Evolutionary conservation across 345 rosid genomes (phyloP), one percentile per base, ranked within the genome.

Genomic region (Salix brachista): DNA sequence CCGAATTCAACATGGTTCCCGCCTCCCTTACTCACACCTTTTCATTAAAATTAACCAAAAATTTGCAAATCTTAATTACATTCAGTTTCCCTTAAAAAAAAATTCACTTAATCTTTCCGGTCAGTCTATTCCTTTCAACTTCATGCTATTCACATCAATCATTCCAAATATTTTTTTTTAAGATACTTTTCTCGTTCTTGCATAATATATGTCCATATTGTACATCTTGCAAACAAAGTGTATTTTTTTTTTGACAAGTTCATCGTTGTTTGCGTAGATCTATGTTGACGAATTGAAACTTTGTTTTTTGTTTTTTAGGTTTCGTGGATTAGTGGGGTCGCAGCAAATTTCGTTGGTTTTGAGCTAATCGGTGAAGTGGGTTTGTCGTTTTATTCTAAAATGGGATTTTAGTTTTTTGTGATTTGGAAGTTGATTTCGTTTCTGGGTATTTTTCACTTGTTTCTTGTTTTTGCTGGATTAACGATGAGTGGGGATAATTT

Each of bases 401-500:
- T 67, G 25, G 71, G 72, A 18, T 23, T 61, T 58, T 42, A 10
- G 48, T 61, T 18, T n/a, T 17, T 54, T 11, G 30, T 44, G 23
- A 72, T 26, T 42, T 42, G n/a, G 79, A 2, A 44, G 67, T 76
- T 56, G 79, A 37, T 44, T 65, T 41, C 14, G 23, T 30, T 11
- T 39, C 70, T 72, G 62, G 65, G 61, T 44, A 69, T 54, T 52
- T 56, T 68, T 39, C 48, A 52, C 9, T 18, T 71, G 52, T 54
- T 64, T 65, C 56, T 61, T 74, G 37, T 30, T 32, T 58, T 62
- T 74, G 54, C 67, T 65, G 76, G 48, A 73, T 58, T 14, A 19
- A 77, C 19, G 72, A 89, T 93, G 98, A 78, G 81, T 75, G 93
- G 89, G 75, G 89, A 86, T 21, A 85, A 80, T 78, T 78, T 78